Percentiles rank a stretch among this genome's conserved stretches.
These are phyloP conservation scores for Acanthamoeba royreba DNA, from an alignment of 208 protist genomes.

Conservation along the genomic window DNA sequence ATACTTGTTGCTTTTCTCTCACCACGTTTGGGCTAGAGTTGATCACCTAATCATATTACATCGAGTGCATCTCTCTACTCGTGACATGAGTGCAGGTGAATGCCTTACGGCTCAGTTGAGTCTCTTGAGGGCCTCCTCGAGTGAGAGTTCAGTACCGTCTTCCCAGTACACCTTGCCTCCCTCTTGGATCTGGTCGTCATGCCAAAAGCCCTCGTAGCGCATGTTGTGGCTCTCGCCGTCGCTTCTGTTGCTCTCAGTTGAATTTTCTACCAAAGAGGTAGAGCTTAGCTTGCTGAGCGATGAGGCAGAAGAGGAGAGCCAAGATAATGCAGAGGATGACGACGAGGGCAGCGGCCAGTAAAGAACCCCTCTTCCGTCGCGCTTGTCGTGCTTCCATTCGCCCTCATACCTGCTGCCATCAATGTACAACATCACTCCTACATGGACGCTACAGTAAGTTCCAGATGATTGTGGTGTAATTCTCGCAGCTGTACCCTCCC, in stretches of 20 bases:
- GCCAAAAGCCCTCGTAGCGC: conserved; percentile 12
- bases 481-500: not conserved
- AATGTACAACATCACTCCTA: not conserved
- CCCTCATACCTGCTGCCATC: conserved; percentile 42
- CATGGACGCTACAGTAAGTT: not conserved
- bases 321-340: not conserved
- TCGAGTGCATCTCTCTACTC: too few relatives aligned
- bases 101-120: not conserved
- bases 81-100: too few relatives aligned
- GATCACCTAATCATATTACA: too few relatives aligned
- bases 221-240: not conserved
- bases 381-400: not conserved
- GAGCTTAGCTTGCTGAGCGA: not conserved
- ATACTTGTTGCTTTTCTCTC: too few relatives aligned
- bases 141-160: not conserved
- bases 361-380: not conserved
- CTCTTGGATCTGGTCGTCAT: not conserved
- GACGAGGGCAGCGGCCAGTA: not conserved
- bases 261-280: not conserved
- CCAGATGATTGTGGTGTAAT: not conserved
- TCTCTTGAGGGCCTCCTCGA: conserved; percentile 7
- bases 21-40: too few relatives aligned
- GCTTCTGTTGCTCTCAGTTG: not conserved
- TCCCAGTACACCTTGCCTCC: not conserved
- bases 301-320: not conserved